phyloP scores from a whole-genome alignment of 139 green algal genomes.

The Chlorella sp. region DNA sequence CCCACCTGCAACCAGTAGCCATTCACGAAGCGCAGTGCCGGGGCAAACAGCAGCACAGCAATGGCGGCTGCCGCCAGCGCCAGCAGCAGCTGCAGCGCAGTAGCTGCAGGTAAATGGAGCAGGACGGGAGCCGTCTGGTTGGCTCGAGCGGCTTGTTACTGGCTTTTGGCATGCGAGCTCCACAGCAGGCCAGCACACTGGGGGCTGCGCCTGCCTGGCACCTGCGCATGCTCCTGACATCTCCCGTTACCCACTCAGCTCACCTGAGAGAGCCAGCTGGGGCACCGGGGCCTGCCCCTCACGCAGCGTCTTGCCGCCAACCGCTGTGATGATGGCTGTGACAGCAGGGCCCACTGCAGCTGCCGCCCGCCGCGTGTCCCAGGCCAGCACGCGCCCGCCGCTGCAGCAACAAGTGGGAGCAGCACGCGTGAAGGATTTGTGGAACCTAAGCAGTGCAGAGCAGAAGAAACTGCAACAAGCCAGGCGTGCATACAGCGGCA shows the following conservation, averaged over 20 bases:
- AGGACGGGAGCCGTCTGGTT: no score
- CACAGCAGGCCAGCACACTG: no score
- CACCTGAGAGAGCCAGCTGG: not conserved
- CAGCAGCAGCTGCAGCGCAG: slow-evolving; percentile 16
- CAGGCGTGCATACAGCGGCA: no score
- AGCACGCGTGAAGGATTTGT: not conserved
- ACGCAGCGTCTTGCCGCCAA: not conserved
- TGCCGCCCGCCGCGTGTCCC: slow-evolving; percentile 9
- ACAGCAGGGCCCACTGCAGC: slow-evolving; percentile 1
- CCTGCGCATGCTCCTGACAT: no score
- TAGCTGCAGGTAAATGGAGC: not conserved
- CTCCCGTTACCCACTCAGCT: not conserved
- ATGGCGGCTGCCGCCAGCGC: slow-evolving; percentile 3
- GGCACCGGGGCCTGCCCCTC: not conserved
- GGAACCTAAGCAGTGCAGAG: not conserved
- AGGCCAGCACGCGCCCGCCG: not conserved
- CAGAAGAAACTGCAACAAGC: not conserved
- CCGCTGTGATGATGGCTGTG: not conserved
- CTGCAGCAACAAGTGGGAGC: not conserved
- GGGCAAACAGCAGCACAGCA: slow-evolving; percentile 33
- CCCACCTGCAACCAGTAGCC: slow-evolving; percentile 16
- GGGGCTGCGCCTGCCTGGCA: no score
- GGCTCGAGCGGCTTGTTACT: no score
- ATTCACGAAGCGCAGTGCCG: slow-evolving; percentile 36
- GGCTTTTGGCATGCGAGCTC: no score